Conservation (phyloP, 352 stramenopile genomes). For the Pythium aristosporum region DNA sequence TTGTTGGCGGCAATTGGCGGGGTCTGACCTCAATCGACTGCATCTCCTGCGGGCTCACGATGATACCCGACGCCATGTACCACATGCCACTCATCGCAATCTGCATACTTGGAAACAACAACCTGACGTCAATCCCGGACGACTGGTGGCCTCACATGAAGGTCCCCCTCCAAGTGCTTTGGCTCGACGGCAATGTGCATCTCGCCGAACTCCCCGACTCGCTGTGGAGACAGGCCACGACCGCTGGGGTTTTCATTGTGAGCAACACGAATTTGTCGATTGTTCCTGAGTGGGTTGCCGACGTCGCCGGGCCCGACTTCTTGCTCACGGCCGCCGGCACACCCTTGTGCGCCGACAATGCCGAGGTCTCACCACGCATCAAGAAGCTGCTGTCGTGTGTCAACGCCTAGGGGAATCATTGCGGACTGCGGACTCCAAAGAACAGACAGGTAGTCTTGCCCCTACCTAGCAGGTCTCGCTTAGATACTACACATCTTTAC, state of each 20-base stretch:
- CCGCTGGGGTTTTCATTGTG: background rate
- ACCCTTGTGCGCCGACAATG: slow-evolving; percentile 1
- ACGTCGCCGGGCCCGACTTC: slow-evolving; percentile 8
- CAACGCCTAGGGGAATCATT: too few relatives aligned
- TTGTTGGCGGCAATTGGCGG: slow-evolving; percentile 8
- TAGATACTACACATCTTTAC: too few relatives aligned
- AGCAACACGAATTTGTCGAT: slow-evolving; percentile 7
- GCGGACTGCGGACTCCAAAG: too few relatives aligned
- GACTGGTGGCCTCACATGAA: background rate
- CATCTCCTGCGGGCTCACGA: slow-evolving; percentile 1
- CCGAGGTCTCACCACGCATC: background rate
- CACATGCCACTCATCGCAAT: background rate
- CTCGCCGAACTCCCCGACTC: slow-evolving; percentile 4
- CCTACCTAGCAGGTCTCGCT: too few relatives aligned
- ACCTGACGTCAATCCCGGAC: background rate
- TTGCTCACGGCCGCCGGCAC: slow-evolving; percentile 1
- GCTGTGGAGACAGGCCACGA: slow-evolving; percentile 7
- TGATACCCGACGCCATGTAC: background rate
- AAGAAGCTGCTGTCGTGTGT: background rate
- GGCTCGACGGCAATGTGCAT: slow-evolving; percentile 11
- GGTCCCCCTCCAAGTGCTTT: background rate
- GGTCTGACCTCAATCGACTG: slow-evolving; percentile 8
- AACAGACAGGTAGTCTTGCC: too few relatives aligned
- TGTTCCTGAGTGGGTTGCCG: slow-evolving; percentile 7
- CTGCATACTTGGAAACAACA: background rate